Percentiles rank a stretch among this genome's conserved stretches.
These are phyloP conservation scores for Leucogyrophana mollusca DNA, from an alignment of 768 basidiomycete genomes.

Conservation along the genomic window DNA sequence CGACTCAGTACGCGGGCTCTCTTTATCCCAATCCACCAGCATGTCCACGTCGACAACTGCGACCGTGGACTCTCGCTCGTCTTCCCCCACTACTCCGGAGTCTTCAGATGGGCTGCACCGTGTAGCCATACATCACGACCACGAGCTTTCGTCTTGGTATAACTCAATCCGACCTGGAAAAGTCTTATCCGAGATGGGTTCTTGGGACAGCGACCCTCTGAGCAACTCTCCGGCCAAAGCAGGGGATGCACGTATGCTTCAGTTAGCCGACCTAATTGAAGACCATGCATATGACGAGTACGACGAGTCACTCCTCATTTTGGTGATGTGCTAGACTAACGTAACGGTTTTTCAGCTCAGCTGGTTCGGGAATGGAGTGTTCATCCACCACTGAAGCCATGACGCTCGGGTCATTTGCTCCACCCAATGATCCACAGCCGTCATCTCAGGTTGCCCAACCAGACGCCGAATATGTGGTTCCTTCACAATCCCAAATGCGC, in stretches of 20 bases:
- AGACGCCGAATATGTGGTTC: constrained; percentile 30
- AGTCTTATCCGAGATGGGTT: constrained; percentile 33
- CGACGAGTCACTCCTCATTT: constrained; percentile 25
- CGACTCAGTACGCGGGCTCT: too few species aligned
- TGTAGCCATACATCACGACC: constrained; percentile 47
- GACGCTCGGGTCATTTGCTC: constrained; percentile 31
- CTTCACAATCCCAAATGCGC: constrained; percentile 38
- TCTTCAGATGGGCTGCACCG: constrained; percentile 53
- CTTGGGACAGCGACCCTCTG: constrained; percentile 44
- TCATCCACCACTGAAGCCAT: constrained; percentile 26
- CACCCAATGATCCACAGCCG: constrained; percentile 31
- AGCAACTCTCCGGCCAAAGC: constrained; percentile 42
- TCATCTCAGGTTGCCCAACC: constrained; percentile 26
- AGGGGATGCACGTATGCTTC: constrained; percentile 57
- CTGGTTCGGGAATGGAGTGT: constrained; percentile 19
- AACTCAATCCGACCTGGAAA: constrained; percentile 44
- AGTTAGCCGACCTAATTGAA: constrained; percentile 72
- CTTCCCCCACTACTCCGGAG: constrained; percentile 72
- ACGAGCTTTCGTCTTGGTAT: constrained; percentile 60
- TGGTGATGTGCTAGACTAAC: constrained; percentile 4
- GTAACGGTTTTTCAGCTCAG: constrained; percentile 14
- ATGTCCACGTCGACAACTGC: constrained; percentile 61
- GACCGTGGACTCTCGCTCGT: constrained; percentile 62
- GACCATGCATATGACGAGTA: constrained; percentile 77
- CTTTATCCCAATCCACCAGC: not conserved